phyloP scores from a whole-genome alignment of 371 early-diverging fungal species.

The Nosema bombycis region DNA sequence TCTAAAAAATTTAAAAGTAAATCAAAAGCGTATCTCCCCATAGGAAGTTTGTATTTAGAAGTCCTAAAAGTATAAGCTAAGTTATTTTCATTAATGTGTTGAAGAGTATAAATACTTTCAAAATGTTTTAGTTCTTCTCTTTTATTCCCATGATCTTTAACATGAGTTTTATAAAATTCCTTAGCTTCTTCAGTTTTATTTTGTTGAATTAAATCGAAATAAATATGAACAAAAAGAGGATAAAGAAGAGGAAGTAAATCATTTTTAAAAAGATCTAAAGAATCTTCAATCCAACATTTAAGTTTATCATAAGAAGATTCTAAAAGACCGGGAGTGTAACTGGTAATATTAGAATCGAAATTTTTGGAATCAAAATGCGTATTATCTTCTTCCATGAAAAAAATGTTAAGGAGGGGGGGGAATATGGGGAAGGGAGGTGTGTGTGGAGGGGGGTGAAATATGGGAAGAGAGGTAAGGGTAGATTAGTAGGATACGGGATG shows the following conservation, averaged over 20 bases:
- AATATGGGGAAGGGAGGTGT: too few relatives aligned
- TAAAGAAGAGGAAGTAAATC: slow-evolving; percentile 78
- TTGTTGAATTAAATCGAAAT: slow-evolving; percentile 74
- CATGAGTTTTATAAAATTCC: slow-evolving; percentile 73
- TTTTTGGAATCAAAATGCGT: too few relatives aligned
- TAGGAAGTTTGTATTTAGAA: slow-evolving; percentile 77
- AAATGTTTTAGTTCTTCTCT: slow-evolving; percentile 69
- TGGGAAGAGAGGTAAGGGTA: too few relatives aligned
- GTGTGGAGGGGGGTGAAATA: too few relatives aligned
- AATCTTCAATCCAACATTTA: slow-evolving; percentile 81
- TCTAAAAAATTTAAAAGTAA: slow-evolving; percentile 82
- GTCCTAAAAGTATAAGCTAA: slow-evolving; percentile 72
- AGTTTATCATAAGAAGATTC: slow-evolving; percentile 70
- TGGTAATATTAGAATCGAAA: neutral
- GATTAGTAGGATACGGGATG: too few relatives aligned
- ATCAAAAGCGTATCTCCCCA: slow-evolving; percentile 81
- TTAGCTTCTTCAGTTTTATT: slow-evolving; percentile 66
- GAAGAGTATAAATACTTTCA: slow-evolving; percentile 68
- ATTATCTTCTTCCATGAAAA: too few relatives aligned
- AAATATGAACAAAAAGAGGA: slow-evolving; percentile 85
- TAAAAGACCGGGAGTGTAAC: neutral
- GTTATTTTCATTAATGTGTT: slow-evolving; percentile 74
- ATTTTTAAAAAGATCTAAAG: slow-evolving; percentile 71
- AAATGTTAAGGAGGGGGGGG: too few relatives aligned
- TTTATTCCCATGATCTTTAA: slow-evolving; percentile 70